These are phyloP conservation scores for Mrakia hoshinonis DNA, from an alignment of 768 basidiomycete species.

Conservation along the genomic window DNA sequence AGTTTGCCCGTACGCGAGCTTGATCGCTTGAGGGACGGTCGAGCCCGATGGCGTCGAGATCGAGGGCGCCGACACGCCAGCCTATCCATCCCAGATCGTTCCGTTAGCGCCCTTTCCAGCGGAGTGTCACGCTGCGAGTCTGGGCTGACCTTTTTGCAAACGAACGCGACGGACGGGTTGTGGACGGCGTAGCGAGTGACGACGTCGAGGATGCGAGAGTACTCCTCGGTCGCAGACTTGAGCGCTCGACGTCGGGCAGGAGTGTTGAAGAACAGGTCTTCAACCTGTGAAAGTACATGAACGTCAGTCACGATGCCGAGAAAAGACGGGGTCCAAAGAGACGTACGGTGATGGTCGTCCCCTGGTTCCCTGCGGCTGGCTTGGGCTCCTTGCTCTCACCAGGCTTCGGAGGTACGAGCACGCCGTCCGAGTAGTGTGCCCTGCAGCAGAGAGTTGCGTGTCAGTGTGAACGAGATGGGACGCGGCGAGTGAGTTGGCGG, in stretches of 20 bases:
- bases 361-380: constrained; percentile 88
- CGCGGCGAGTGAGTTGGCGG: background rate
- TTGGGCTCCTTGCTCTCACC: constrained; percentile 68
- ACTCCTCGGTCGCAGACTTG: constrained; percentile 79
- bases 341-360: constrained; percentile 74
- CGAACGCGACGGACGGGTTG: constrained; percentile 77
- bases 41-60: constrained; percentile 68
- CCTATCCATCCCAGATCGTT: constrained; percentile 45
- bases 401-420: constrained; percentile 58
- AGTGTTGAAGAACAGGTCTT: constrained; percentile 90
- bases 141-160: constrained; percentile 71
- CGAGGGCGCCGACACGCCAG: constrained; percentile 64
- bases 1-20: constrained; percentile 67
- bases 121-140: constrained; percentile 7
- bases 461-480: no score
- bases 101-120: background rate
- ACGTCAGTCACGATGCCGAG: background rate
- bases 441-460: no score
- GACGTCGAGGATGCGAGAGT: constrained; percentile 79
- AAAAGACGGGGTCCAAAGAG: background rate
- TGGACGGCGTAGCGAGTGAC: constrained; percentile 89
- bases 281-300: constrained; percentile 54
- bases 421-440: constrained; percentile 72
- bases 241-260: constrained; percentile 79
- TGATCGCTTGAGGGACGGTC: constrained; percentile 59